phyloP scores from a whole-genome alignment of 2,329 filamentous ascomycete species.

The Pseudocercospora eumusae region DNA sequence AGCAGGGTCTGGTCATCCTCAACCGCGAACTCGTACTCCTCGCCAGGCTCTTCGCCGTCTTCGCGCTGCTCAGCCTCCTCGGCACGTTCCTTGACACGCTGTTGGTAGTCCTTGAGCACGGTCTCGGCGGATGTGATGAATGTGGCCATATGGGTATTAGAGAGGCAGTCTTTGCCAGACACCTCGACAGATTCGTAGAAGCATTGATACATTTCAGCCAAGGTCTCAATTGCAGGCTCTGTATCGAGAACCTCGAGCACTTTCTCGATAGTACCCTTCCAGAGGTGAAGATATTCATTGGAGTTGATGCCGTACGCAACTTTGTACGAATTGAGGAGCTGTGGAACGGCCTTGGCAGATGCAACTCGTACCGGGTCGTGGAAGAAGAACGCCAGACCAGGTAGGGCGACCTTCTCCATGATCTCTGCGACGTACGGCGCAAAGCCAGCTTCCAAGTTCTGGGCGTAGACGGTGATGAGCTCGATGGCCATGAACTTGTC shows the following conservation, averaged over 20 bases:
- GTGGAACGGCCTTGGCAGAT: conserved; percentile 90
- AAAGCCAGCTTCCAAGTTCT: conserved; percentile 90
- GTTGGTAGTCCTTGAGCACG: conserved; percentile 89
- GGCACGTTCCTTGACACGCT: conserved; percentile 76
- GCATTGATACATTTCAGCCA: conserved; percentile 99
- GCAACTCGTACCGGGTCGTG: conserved; percentile 95
- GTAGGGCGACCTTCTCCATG: conserved; percentile 94
- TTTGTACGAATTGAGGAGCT: conserved; percentile 91
- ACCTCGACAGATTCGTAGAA: conserved; percentile 99
- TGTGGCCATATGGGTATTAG: conserved; percentile 72
- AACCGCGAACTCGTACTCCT: conserved; percentile 85
- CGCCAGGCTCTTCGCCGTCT: conserved; percentile 70
- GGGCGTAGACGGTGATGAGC: conserved; percentile 93
- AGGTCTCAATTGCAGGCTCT: conserved; percentile 91
- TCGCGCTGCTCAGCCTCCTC: conserved; percentile 84
- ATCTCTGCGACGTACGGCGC: conserved; percentile 89
- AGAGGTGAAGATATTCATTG: conserved; percentile 75
- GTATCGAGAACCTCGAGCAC: conserved; percentile 89
- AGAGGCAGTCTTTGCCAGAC: conserved; percentile 80
- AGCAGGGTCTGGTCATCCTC: conserved; percentile 96
- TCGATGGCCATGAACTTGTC: conserved; percentile 99
- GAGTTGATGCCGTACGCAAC: conserved; percentile 83
- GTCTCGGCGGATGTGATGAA: conserved; percentile 87
- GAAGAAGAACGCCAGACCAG: conserved; percentile 96
- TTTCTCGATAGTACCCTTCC: conserved; percentile 83